Evolutionary conservation across 257 asterid genomes (phyloP).

Genomic region (Datura wrightii): DNA sequence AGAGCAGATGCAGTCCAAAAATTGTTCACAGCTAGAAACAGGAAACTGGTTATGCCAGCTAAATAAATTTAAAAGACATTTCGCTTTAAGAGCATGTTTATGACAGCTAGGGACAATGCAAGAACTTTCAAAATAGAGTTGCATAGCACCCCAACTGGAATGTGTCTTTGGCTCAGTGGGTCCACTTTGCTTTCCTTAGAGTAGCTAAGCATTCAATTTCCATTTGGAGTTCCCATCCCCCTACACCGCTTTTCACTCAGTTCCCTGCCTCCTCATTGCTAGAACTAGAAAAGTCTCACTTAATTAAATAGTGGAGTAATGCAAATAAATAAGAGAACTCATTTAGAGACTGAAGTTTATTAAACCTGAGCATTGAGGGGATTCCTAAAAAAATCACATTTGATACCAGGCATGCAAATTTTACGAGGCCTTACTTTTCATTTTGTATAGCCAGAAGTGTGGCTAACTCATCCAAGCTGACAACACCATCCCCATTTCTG

Average conservation of each 20-base stretch:
- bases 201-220: background rate
- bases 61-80: too few species aligned
- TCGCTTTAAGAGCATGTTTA: too few species aligned
- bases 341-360: background rate
- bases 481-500: slow-evolving; percentile 87
- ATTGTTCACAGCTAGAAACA: too few species aligned
- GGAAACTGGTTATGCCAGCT: too few species aligned
- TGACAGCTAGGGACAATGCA: background rate
- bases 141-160: background rate
- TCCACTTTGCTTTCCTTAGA: background rate
- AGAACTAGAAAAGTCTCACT: slow-evolving; percentile 7
- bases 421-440: slow-evolving; percentile 65
- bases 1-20: too few species aligned
- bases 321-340: background rate
- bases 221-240: slow-evolving; percentile 1
- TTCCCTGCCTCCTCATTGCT: background rate
- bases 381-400: background rate
- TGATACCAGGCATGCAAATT: slow-evolving; percentile 16
- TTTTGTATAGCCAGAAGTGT: slow-evolving; percentile 87
- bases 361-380: slow-evolving; percentile 23
- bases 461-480: slow-evolving; percentile 97
- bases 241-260: background rate
- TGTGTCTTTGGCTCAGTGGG: background rate
- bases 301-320: background rate
- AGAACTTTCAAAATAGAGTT: background rate